phyloP scores from a whole-genome alignment of 805 yeast genomes.

The Scheffersomyces spartinae region DNA sequence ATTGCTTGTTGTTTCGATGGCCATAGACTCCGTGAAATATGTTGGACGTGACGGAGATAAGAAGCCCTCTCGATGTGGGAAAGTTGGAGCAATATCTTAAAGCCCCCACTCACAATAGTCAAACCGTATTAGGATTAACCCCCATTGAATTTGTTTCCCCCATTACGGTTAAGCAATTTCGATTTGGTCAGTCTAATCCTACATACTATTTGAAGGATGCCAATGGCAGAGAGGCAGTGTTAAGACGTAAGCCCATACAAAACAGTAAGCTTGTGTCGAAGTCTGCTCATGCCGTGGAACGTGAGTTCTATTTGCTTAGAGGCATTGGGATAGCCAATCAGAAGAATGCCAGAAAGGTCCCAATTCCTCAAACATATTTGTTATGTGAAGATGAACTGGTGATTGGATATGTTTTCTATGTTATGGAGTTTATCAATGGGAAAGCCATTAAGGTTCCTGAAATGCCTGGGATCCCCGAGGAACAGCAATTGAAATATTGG shows the following conservation, averaged over 20 bases:
- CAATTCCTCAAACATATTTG: conserved; percentile 41
- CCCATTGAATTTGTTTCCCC: conserved; percentile 14
- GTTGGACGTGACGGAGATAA: conserved; percentile 19
- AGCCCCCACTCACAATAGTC: conserved; percentile 4
- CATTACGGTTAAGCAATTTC: conserved; percentile 36
- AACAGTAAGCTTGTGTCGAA: conserved; percentile 38
- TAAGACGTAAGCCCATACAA: conserved; percentile 45
- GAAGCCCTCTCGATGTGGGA: conserved; percentile 19
- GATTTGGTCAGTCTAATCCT: conserved; percentile 56
- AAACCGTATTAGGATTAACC: conserved; percentile 14
- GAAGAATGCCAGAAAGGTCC: conserved; percentile 21
- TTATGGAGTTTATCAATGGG: conserved; percentile 52
- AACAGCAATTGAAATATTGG: conserved; percentile 28
- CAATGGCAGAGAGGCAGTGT: conserved; percentile 28
- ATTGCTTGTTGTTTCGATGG: too few relatives aligned
- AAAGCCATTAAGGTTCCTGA: conserved; percentile 43
- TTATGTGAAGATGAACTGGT: conserved; percentile 46
- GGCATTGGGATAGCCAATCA: conserved; percentile 21
- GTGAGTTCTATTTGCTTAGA: conserved; percentile 43
- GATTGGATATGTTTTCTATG: conserved; percentile 44
- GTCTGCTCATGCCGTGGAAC: conserved; percentile 52
- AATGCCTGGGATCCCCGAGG: conserved; percentile 21
- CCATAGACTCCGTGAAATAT: too few relatives aligned
- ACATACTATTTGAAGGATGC: conserved; percentile 40
- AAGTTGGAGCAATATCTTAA: conserved; percentile 13